phyloP scores from a whole-genome alignment of 768 basidiomycete genomes.

The Russula dissimulans region DNA sequence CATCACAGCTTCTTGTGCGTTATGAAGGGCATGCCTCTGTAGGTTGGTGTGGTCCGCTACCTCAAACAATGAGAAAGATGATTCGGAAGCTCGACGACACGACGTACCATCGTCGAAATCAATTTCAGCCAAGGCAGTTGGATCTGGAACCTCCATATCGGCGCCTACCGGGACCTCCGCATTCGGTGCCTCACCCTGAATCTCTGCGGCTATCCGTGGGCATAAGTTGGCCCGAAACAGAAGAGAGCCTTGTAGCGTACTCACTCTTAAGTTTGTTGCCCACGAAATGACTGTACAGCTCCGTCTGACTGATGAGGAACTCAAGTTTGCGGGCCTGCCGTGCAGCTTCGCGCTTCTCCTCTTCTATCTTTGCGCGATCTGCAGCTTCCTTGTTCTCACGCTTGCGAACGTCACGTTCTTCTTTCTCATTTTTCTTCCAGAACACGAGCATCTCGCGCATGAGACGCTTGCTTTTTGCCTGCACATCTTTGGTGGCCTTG shows the following conservation, averaged over 20 bases:
- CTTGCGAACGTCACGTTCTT: constrained; percentile 86
- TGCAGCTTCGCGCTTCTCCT: constrained; percentile 88
- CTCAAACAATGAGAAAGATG: neutral
- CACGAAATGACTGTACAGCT: constrained; percentile 98
- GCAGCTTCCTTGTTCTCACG: constrained; percentile 91
- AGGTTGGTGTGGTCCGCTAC: constrained; percentile 84
- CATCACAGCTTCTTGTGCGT: constrained; percentile 82
- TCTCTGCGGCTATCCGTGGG: constrained; percentile 51
- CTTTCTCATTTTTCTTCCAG: constrained; percentile 97
- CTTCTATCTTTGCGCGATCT: constrained; percentile 80
- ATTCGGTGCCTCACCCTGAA: constrained; percentile 50
- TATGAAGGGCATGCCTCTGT: constrained; percentile 73
- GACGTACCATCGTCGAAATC: constrained; percentile 84
- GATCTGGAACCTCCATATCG: constrained; percentile 46
- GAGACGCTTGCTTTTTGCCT: constrained; percentile 75
- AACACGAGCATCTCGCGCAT: constrained; percentile 96
- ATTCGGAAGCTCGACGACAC: neutral
- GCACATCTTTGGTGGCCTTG: constrained; percentile 73
- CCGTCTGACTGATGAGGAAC: constrained; percentile 97
- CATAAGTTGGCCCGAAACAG: constrained; percentile 12
- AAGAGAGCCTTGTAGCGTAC: constrained; percentile 22
- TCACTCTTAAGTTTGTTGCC: constrained; percentile 90
- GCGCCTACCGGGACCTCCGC: constrained; percentile 46
- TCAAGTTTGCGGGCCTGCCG: constrained; percentile 94
- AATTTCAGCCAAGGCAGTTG: constrained; percentile 53